Evolutionary conservation across 768 basidiomycete species (phyloP), one percentile per base, ranked within the genome.

Genomic region (Lentinula sp.): DNA sequence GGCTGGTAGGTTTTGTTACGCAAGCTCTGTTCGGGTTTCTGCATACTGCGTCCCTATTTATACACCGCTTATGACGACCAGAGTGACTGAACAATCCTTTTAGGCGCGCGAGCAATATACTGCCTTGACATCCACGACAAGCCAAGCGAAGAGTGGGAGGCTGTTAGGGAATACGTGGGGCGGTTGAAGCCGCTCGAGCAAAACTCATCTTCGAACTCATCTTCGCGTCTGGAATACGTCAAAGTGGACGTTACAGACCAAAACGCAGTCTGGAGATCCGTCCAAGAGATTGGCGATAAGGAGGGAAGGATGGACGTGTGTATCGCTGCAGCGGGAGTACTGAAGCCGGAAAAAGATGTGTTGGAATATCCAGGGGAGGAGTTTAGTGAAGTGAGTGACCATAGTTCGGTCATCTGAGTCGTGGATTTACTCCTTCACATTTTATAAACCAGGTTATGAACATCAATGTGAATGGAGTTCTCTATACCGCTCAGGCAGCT

Each of bases 271-370:
- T 89, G 88, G 86, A 76, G 74, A 49, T 70, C 75, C 55, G 84
- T 73, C 15, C 74, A 81, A 67, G 77, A 78, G 65, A 85, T 93
- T 50, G 88, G 84, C 0, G 78, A 87, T 61, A 77, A 73, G 64
- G 90, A 92, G 63, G 80, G 82, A 16, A 75, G 89, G 64, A 80
- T 93, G 75, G 90, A 93, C 68, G 78, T 87, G 15, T 89, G 88
- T 65, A 71, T 92, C 61, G 90, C 90, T 3, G 89, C 91, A 16
- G 91, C 91, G 45, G 91, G 90, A 21, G 81, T 92, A 57, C 68
- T 89, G 68, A 83, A 80, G 65, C 66, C 74, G 0, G 77, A 87
- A 62, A 84, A 72, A 34, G 83, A 84, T 60, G 89, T 88, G 65
- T 69, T 90, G 70, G 80, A 84, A 49, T 89, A 89, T 68, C 80